These are phyloP conservation scores for Pythium sp. DNA, from an alignment of 352 stramenopile species.

Conservation along the genomic window DNA sequence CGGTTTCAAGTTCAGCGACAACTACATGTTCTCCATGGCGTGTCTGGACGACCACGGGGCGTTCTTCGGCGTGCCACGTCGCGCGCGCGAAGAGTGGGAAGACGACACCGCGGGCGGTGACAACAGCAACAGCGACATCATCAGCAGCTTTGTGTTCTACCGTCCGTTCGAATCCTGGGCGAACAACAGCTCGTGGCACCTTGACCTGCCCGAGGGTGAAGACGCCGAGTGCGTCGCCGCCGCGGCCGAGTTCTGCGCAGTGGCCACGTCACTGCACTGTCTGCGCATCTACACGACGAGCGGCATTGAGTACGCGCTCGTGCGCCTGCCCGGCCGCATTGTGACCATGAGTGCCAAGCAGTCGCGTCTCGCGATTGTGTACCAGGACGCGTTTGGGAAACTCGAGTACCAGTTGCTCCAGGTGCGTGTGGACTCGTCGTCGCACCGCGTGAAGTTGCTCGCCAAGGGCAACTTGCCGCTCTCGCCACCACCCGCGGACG, in stretches of 20 bases:
- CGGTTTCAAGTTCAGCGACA: constrained; percentile 85
- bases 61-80: constrained; percentile 65
- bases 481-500: constrained; percentile 51
- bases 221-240: constrained; percentile 70
- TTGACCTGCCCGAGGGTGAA: constrained; percentile 60
- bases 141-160: constrained; percentile 78
- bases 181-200: constrained; percentile 77
- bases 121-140: constrained; percentile 45
- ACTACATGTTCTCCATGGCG: constrained; percentile 80
- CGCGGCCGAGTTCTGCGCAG: constrained; percentile 64
- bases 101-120: constrained; percentile 25
- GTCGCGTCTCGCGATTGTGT: constrained; percentile 64
- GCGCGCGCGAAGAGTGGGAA: constrained; percentile 62
- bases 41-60: constrained; percentile 70
- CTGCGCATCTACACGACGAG: constrained; percentile 74
- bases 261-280: constrained; percentile 67
- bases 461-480: constrained; percentile 52
- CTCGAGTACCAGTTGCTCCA: constrained; percentile 59
- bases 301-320: constrained; percentile 56
- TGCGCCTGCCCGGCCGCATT: constrained; percentile 61
- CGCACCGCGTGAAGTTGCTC: constrained; percentile 47
- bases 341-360: constrained; percentile 69
- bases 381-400: constrained; percentile 42
- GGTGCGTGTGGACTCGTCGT: constrained; percentile 32
- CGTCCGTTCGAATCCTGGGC: constrained; percentile 83